Evolutionary conservation across 31 red algal genomes (phyloP).

Genomic region (Asparagopsis taxiformis): DNA sequence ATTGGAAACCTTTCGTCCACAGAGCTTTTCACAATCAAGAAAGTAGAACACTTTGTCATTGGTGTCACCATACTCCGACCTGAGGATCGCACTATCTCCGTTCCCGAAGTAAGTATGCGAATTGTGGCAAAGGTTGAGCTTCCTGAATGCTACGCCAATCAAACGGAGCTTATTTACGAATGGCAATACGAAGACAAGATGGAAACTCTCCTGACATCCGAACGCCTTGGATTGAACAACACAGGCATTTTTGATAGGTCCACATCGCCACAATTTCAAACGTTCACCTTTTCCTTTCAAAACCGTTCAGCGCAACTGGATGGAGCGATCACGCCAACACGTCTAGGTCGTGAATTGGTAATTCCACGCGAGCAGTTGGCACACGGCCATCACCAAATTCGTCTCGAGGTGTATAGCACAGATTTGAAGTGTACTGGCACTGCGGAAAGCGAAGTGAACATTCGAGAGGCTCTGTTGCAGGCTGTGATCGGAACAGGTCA

Average conservation of each 20-base stretch:
- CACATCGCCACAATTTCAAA: slow-evolving; percentile 23
- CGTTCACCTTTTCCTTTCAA: slow-evolving; percentile 42
- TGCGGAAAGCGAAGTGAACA: slow-evolving; percentile 4
- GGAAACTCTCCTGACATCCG: slow-evolving; percentile 17
- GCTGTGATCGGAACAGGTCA: slow-evolving; percentile 62
- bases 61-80: slow-evolving; percentile 56
- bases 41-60: slow-evolving; percentile 17
- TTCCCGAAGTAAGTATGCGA: slow-evolving; percentile 39
- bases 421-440: slow-evolving; percentile 14
- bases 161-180: slow-evolving; percentile 43
- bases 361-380: slow-evolving; percentile 26
- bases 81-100: slow-evolving; percentile 42
- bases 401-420: slow-evolving; percentile 22
- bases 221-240: slow-evolving; percentile 4
- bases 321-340: slow-evolving; percentile 42
- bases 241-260: slow-evolving; percentile 21
- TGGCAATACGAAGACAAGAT: slow-evolving; percentile 65
- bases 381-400: slow-evolving; percentile 43
- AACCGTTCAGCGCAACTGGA: slow-evolving; percentile 27
- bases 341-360: slow-evolving; percentile 57
- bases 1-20: slow-evolving; percentile 13
- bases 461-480: slow-evolving; percentile 18
- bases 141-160: slow-evolving; percentile 26
- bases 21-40: slow-evolving; percentile 24
- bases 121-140: slow-evolving; percentile 65